Evolutionary conservation across 805 yeast species (phyloP).

Genomic region (Wickerhamomyces rabaulensis): DNA sequence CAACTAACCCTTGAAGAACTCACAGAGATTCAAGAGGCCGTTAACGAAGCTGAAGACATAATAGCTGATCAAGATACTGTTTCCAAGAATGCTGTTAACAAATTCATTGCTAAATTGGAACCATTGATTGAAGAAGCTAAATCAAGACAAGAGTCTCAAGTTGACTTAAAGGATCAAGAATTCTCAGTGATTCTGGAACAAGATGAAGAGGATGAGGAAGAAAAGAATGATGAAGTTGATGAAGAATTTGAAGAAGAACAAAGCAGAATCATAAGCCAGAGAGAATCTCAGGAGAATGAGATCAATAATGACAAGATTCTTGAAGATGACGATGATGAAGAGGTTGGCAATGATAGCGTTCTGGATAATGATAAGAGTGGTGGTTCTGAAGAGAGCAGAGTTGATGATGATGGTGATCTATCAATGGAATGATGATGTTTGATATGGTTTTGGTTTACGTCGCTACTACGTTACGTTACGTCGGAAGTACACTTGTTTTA

Average conservation of each 20-base stretch:
- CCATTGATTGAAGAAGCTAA: slow-evolving; percentile 17
- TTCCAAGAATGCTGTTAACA: slow-evolving; percentile 30
- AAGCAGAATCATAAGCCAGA: slow-evolving; percentile 8
- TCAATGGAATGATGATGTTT: slow-evolving; percentile 14
- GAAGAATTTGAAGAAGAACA: slow-evolving; percentile 23
- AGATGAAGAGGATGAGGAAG: slow-evolving; percentile 16
- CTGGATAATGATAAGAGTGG: not conserved
- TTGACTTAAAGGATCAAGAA: slow-evolving; percentile 20
- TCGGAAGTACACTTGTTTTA: not conserved
- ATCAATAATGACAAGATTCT: not conserved
- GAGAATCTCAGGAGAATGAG: not conserved
- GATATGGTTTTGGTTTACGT: not conserved
- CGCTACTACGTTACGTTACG: not conserved
- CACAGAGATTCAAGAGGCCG: slow-evolving; percentile 20
- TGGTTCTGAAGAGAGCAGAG: not conserved
- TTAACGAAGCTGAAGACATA: slow-evolving; percentile 28
- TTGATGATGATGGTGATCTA: slow-evolving; percentile 16
- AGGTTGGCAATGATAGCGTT: slow-evolving; percentile 3
- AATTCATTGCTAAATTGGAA: slow-evolving; percentile 21
- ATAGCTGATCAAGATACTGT: slow-evolving; percentile 26
- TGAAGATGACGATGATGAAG: slow-evolving; percentile 1
- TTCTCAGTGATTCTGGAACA: slow-evolving; percentile 22
- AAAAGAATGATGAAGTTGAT: slow-evolving; percentile 1
- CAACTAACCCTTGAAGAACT: slow-evolving; percentile 23
- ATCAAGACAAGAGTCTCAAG: slow-evolving; percentile 11